Conservation (phyloP, 2,329 filamentous ascomycete genomes). For the Domatiomyces catenatus region DNA sequence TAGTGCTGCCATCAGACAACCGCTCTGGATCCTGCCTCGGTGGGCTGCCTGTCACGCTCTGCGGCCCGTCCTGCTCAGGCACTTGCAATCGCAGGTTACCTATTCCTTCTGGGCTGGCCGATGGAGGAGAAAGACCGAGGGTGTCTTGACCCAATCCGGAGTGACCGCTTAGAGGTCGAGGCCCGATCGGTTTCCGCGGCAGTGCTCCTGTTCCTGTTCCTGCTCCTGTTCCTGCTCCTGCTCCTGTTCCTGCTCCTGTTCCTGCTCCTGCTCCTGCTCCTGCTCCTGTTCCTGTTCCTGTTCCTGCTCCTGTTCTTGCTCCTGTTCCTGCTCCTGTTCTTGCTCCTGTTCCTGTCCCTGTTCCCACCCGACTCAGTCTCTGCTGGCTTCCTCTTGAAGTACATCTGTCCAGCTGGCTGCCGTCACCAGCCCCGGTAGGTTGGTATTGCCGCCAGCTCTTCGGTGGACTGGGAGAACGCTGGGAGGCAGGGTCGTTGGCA, state of each 20-base stretch:
- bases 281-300: not conserved
- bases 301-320: not conserved
- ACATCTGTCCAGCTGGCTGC: slow-evolving; percentile 10
- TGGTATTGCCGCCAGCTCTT: slow-evolving; percentile 15
- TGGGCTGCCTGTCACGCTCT: not conserved
- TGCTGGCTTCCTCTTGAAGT: slow-evolving; percentile 9
- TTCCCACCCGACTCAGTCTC: slow-evolving; percentile 5
- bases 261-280: not conserved
- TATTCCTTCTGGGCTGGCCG: not conserved
- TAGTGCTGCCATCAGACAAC: slow-evolving; percentile 1
- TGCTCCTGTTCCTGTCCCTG: not conserved
- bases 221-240: not conserved
- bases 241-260: not conserved
- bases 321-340: not conserved
- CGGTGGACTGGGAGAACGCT: slow-evolving; percentile 9
- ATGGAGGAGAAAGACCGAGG: not conserved
- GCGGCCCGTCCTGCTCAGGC: not conserved
- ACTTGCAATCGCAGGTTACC: not conserved
- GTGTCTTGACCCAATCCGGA: not conserved
- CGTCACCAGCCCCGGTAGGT: slow-evolving; percentile 3
- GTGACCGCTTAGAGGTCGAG: slow-evolving; percentile 6
- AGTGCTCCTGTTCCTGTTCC: not conserved
- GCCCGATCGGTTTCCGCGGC: slow-evolving; percentile 10
- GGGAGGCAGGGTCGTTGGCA: slow-evolving; percentile 12
- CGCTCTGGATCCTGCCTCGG: not conserved